These are phyloP conservation scores for Botrytis pseudocinerea DNA, from an alignment of 2,329 filamentous ascomycete species.

Conservation along the genomic window DNA sequence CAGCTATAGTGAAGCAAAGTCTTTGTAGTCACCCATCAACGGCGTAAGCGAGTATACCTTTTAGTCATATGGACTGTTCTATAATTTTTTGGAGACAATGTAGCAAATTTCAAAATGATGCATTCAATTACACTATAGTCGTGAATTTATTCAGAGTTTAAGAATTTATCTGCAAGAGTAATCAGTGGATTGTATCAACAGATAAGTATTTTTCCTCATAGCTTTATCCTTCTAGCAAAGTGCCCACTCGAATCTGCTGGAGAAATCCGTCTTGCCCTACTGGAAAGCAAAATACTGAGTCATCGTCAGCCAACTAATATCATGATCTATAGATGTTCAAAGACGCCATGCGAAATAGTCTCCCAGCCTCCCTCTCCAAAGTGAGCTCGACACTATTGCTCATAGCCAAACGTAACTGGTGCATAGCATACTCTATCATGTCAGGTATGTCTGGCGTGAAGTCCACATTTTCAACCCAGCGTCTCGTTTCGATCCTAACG, in stretches of 20 bases:
- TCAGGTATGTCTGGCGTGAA: background rate
- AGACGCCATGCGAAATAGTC: background rate
- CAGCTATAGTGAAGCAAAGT: background rate
- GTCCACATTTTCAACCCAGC: background rate
- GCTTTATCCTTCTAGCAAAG: background rate
- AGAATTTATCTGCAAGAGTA: background rate
- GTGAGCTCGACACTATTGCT: background rate
- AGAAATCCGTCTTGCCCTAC: background rate
- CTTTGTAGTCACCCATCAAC: background rate
- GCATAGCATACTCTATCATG: background rate
- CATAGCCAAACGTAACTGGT: background rate
- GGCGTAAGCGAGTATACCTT: background rate
- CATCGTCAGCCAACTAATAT: background rate
- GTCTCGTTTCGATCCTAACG: background rate
- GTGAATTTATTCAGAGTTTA: background rate
- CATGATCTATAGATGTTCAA: background rate
- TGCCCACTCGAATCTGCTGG: background rate
- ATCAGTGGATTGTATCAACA: background rate
- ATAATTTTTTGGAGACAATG: background rate
- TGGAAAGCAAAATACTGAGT: accelerated
- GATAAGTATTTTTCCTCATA: background rate
- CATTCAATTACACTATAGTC: background rate
- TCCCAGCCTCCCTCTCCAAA: background rate
- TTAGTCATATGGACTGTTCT: background rate
- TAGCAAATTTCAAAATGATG: background rate